Percentiles rank a stretch among this genome's conserved stretches.
Evolutionary conservation across 2,329 filamentous ascomycete genomes (phyloP).

Genomic region (Dactylella cylindrospora): DNA sequence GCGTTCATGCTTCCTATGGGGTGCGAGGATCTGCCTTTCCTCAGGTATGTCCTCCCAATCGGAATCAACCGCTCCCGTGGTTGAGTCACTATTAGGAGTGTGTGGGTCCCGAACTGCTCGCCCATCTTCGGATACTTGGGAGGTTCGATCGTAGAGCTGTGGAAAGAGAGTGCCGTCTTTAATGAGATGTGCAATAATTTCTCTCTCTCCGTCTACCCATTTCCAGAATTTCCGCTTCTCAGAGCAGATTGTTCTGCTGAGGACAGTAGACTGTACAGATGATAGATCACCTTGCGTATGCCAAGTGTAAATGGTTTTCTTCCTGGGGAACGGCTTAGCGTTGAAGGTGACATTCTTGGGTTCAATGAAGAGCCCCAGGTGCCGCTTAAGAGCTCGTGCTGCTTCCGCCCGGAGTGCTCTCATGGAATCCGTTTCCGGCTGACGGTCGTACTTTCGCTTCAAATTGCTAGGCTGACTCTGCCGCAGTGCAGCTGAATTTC

Average conservation of each 20-base stretch:
- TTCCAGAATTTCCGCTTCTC: background rate
- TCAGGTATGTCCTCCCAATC: no score
- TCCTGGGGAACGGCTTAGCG: constrained; percentile 9
- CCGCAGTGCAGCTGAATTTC: no score
- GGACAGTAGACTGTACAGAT: background rate
- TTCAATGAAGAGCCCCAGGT: background rate
- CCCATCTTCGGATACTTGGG: no score
- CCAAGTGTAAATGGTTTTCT: constrained; percentile 20
- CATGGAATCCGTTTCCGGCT: constrained; percentile 3
- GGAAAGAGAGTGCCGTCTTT: background rate
- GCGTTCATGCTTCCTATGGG: no score
- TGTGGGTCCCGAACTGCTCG: no score
- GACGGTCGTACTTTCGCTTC: constrained; percentile 11
- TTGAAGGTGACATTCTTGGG: constrained; percentile 9
- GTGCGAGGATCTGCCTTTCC: no score
- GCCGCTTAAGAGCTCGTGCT: background rate
- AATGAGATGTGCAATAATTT: constrained; percentile 2
- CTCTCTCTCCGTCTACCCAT: constrained; percentile 3
- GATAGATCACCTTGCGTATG: background rate
- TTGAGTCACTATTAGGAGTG: no score
- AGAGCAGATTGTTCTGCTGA: background rate
- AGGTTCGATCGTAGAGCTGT: background rate
- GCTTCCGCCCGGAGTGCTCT: background rate
- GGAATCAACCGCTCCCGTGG: no score
- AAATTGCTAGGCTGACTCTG: no score